Evolutionary conservation across 805 yeast species (phyloP), one percentile per base, ranked within the genome.

Genomic region (Hanseniaspora hatyaiensis): DNA sequence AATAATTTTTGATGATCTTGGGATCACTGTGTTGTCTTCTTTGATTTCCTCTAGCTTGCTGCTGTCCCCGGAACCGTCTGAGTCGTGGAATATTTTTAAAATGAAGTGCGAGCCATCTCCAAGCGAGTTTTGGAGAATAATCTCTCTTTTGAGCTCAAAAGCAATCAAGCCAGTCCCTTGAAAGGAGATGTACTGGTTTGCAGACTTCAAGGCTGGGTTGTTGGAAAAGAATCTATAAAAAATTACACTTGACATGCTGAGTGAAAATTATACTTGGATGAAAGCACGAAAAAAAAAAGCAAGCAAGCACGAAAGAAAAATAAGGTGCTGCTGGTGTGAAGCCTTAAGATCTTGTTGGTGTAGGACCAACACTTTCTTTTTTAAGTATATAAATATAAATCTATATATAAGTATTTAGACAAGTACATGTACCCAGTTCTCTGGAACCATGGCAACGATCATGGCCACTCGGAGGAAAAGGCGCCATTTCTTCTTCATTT

Each of bases 161-260:
- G 88, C 95, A 1, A 95, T 85, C 34, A 92, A 77, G 24, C 97
- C 96, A 0, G 98, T 89, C 18, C 98, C 99, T 62, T 92, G 98
- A 59, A 92, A 92, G 40, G 80, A 43, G 16, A 43, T 28, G 19
- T 43, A 43, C 18, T 43, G 47, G 20, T n/a, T 36, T 9, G 30
- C 12, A n/a, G 47, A 24, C 22, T 43, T 43, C 22, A 26, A 29
- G 69, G 8, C 28, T 16, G 40, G 47, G n/a, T 33, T 26, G 31
- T 43, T 43, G 4, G 47, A 43, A 12, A 16, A 43, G 9, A 43
- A 43, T 36, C 47, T 43, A 30, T 43, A 43, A 30, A 36, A 43
- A 18, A 43, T 29, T 3, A 43, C 47, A 36, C 47, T 43, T 4
- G 47, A 43, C 47, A 43, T 43, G 9, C 3, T 18, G 4, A 19